Evolutionary conservation across 2,329 filamentous ascomycete species (phyloP).

Genomic region (Leptographium lundbergii): DNA sequence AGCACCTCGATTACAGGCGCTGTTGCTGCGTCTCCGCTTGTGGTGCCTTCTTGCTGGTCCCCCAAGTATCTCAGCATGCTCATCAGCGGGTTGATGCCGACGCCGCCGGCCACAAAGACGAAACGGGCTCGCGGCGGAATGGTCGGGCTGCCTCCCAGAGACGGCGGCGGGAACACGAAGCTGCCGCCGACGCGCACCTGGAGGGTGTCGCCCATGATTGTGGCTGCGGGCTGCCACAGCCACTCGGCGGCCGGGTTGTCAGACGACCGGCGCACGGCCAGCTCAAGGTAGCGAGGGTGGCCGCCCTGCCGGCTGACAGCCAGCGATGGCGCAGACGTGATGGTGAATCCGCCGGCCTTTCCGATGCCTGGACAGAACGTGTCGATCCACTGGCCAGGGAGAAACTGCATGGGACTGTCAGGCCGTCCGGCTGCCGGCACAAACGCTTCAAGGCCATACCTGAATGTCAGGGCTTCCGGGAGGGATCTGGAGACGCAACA

Average conservation of each 20-base stretch:
- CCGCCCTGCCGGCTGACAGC: constrained; percentile 17
- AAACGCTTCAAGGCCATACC: not conserved
- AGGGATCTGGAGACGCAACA: constrained; percentile 52
- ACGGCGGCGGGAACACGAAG: constrained; percentile 63
- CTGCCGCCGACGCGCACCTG: constrained; percentile 64
- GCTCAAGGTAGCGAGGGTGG: constrained; percentile 46
- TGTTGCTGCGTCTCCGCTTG: not conserved
- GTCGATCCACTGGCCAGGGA: constrained; percentile 71
- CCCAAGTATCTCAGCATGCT: constrained; percentile 56
- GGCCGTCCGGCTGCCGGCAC: too few species aligned
- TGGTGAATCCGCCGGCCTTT: constrained; percentile 75
- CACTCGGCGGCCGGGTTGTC: constrained; percentile 62
- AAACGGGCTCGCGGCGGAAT: constrained; percentile 27
- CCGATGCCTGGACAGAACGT: constrained; percentile 57
- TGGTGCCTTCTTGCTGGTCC: constrained; percentile 18
- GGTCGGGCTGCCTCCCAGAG: constrained; percentile 23
- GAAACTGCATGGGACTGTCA: too few species aligned
- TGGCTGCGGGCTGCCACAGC: constrained; percentile 47
- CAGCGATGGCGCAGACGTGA: constrained; percentile 60
- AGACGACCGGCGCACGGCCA: constrained; percentile 63
- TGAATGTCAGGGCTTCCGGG: constrained; percentile 26
- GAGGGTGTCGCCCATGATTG: constrained; percentile 46
- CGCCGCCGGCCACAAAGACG: constrained; percentile 68
- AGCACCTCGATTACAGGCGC: constrained; percentile 38
- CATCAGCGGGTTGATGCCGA: constrained; percentile 71